Evolutionary conservation across 441 rosid species (phyloP).

Genomic region (Rhodomyrtus psidioides): DNA sequence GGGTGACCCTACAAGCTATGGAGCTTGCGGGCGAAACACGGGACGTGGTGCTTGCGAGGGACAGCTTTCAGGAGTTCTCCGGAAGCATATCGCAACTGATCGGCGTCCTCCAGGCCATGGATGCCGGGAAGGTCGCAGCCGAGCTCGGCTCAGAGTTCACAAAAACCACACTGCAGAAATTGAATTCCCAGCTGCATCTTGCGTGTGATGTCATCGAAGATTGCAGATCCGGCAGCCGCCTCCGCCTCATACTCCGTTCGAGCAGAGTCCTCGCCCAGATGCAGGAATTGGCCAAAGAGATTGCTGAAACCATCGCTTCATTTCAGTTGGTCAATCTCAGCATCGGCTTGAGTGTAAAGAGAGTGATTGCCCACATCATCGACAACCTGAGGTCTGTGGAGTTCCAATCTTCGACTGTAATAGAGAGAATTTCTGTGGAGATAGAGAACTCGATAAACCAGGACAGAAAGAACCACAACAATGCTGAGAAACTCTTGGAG

Average conservation of each 20-base stretch:
- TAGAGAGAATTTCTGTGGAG: conserved; percentile 26
- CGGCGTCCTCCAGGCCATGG: conserved; percentile 19
- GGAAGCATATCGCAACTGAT: conserved; percentile 19
- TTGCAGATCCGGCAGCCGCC: conserved; percentile 27
- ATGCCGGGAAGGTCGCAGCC: conserved; percentile 21
- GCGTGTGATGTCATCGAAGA: conserved; percentile 21
- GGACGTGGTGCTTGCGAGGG: conserved; percentile 26
- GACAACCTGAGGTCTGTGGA: conserved; percentile 21
- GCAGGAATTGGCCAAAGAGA: conserved; percentile 28
- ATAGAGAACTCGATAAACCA: conserved; percentile 20
- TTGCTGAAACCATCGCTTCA: conserved; percentile 31
- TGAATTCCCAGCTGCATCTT: conserved; percentile 20
- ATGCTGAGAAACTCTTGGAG: conserved; percentile 25
- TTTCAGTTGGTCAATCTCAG: conserved; percentile 34
- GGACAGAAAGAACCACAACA: conserved; percentile 13
- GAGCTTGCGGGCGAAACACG: conserved; percentile 27
- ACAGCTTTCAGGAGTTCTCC: conserved; percentile 26
- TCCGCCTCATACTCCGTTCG: conserved; percentile 26
- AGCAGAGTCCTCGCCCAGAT: conserved; percentile 19
- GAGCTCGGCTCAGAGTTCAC: conserved; percentile 23
- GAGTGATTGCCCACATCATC: conserved; percentile 15
- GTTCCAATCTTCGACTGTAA: conserved; percentile 16
- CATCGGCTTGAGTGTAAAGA: conserved; percentile 22
- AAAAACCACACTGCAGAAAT: conserved; percentile 16
- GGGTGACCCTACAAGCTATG: conserved; percentile 19